Base-by-base conservation (phyloP, 371 early-diverging fungal species). In the Neoconidiobolus thromboides region DNA sequence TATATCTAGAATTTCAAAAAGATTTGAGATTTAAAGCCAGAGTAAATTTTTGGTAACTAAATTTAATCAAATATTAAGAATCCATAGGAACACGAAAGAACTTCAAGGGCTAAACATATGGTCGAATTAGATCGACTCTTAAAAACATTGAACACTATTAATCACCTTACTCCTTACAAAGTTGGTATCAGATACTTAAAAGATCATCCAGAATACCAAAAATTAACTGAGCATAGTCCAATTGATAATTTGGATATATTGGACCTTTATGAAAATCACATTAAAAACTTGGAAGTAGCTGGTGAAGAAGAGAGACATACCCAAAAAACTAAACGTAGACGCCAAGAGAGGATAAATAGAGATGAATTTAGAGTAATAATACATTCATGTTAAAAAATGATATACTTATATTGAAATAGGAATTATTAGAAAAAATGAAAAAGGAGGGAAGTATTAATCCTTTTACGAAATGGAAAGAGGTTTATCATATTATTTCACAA, bases 181-280 rank as follows among this genome's bases (percentile, higher is more conserved):
- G 80, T 82, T 51, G 83, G 76, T 0, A 81, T 80, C 53, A 64
- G 66, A 1, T 48, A 82, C 49, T 73, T 76, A 53, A 67, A 62
- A 37, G 66, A 69, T 0, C 69, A 65, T 7, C 76, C 75, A 1
- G 76, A 79, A 41, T 77, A 71, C 64, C 64, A 73, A 48, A 64
- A 73, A 36, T 71, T 76, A 42, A 74, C 76, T 14, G 67, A 77
- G 1, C 78, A 85, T 61, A 70, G 74, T 42, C 76, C 74, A n/a
- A 77, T 94, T 78, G 87, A 82, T 60, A 73, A 81, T 65, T 67
- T 86, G 44, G 92, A 92, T 65, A 77, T 87, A 58, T 74, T 92
- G 60, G 70, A 78, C 5, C 81, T 81, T 0, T 94, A 77, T 74
- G 90, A 91, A 60, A 81, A 85, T 9, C 83, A 88, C 61, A 80